Base-by-base conservation (phyloP, 1,284 basidiomycete genomes). In the Athelia sp. region DNA sequence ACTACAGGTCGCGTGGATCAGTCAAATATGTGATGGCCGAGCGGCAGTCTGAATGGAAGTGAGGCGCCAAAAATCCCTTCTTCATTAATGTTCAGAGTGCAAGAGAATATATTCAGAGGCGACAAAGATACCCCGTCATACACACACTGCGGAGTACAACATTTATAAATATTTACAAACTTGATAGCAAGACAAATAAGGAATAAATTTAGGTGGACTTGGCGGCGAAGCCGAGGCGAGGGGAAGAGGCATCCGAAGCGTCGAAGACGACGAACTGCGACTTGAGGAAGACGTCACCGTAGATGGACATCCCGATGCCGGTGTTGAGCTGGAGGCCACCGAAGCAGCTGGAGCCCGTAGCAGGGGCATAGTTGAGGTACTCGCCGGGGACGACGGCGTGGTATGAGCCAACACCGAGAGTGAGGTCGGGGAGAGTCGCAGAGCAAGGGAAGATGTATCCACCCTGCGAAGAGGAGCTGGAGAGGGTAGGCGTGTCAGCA, bases 261-360 rank as follows among this genome's bases (percentile, higher is more conserved):
- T 67, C 58, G 63, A 69, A 70, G 46, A 71, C 65, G 35, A 62
- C 65, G 51, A 70, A 71, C 15, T 69, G 66, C 38, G 60, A 59
- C 59, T 70, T 70, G 44, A 70, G 56, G 57, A 70, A 70, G 18
- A 69, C 62, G 50, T 67, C 68, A 9, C 68, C 67, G 48, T 68
- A 65, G 53, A 71, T 71, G 53, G 36, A 40, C n/a, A 8, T 4
- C n/a, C 36, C 36, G 19, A 40, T 40, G 36, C 36, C 36, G 4
- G 36, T 17, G 36, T 40, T 21, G 36, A n/a, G n/a, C n/a, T 40
- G 36, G 36, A 40, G 4, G 9, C 36, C 36, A 40, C 36, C 36
- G 19, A 40, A 40, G 36, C 36, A 40, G 15, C 19, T 40, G 8
- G 36, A 40, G 36, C 36, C 36, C 15, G n/a, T 40, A n/a, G 36